phyloP scores from a whole-genome alignment of 148 eudicot species.

The Amaranthus palmeri region DNA sequence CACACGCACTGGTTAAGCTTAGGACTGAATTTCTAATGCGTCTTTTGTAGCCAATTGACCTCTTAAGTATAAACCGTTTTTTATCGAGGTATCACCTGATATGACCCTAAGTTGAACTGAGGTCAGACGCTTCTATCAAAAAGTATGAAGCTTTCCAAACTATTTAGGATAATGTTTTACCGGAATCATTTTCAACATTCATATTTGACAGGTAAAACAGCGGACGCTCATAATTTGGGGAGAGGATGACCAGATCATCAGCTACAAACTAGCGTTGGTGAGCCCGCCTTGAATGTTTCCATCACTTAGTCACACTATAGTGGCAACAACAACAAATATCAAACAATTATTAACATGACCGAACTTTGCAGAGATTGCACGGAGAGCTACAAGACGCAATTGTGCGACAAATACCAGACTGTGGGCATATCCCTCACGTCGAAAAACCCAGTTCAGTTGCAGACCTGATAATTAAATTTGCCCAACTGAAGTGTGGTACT shows the following conservation, averaged over 20 bases:
- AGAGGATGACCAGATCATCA: conserved; percentile 81
- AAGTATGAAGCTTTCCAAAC: no score
- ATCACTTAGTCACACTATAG: neutral
- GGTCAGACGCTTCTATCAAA: no score
- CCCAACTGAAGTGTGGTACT: conserved; percentile 14
- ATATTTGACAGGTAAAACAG: conserved; percentile 58
- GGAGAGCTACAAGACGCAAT: conserved; percentile 69
- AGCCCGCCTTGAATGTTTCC: conserved; percentile 10
- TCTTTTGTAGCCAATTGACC: no score
- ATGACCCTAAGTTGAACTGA: no score
- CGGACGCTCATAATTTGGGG: conserved; percentile 92
- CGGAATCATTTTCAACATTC: no score
- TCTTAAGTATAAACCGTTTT: no score
- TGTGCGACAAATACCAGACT: conserved; percentile 69
- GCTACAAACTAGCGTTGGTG: conserved; percentile 76
- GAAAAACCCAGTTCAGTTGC: conserved; percentile 63
- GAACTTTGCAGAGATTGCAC: conserved; percentile 61
- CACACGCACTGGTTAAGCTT: no score
- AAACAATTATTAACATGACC: no score
- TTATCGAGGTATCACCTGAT: no score
- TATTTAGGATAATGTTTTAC: no score
- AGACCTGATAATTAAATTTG: conserved; percentile 55
- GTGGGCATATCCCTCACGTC: conserved; percentile 94
- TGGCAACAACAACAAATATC: no score
- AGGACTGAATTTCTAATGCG: no score